Conservation (phyloP, 2,329 filamentous ascomycete genomes). For the Cytospora mali region DNA sequence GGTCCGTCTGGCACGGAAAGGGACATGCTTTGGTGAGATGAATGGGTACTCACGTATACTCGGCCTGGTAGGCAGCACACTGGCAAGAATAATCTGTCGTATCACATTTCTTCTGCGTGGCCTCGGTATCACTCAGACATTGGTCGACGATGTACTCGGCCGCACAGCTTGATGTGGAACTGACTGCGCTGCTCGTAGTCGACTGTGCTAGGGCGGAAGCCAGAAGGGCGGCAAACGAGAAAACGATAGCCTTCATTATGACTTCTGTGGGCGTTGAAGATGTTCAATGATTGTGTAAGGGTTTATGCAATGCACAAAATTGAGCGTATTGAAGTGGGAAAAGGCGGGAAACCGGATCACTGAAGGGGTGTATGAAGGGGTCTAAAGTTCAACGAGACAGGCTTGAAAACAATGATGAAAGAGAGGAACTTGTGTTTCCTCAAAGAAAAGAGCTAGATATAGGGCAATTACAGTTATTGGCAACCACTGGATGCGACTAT, state of each 20-base stretch:
- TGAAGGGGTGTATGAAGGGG: neutral
- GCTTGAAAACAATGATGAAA: conserved; percentile 13
- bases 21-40: neutral
- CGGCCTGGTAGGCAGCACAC: conserved; percentile 47
- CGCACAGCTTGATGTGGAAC: conserved; percentile 41
- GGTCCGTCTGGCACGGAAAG: neutral
- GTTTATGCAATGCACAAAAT: neutral
- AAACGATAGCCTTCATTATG: conserved; percentile 48
- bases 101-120: conserved; percentile 44
- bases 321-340: neutral
- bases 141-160: conserved; percentile 52
- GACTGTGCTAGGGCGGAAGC: conserved; percentile 39
- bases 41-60: conserved; percentile 47
- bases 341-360: neutral
- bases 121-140: conserved; percentile 46
- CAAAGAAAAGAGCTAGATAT: neutral
- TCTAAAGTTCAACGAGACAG: conserved; percentile 5
- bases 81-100: conserved; percentile 49
- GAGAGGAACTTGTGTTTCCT: conserved; percentile 5
- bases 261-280: conserved; percentile 1
- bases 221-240: conserved; percentile 45
- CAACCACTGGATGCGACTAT: conserved; percentile 12
- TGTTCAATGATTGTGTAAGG: neutral
- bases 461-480: neutral
- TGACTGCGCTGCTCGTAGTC: conserved; percentile 40